phyloP scores from a whole-genome alignment of 805 yeast genomes.

The Phaffomyces thermotolerans region DNA sequence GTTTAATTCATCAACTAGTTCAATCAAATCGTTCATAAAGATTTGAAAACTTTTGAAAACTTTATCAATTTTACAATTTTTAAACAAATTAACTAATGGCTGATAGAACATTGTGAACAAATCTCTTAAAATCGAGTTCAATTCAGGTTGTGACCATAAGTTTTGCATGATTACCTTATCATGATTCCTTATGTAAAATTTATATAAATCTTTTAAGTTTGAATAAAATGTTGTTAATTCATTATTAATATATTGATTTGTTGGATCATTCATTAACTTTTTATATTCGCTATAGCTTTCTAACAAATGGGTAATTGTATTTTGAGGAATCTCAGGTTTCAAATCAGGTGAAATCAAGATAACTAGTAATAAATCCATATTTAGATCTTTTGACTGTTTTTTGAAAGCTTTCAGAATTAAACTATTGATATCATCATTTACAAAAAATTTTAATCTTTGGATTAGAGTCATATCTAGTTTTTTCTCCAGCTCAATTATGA shows the following conservation, averaged over 20 bases:
- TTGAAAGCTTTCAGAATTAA: slow-evolving; percentile 22
- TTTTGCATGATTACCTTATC: slow-evolving; percentile 73
- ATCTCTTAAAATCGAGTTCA: slow-evolving; percentile 69
- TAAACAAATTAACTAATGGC: slow-evolving; percentile 64
- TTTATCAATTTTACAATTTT: slow-evolving; percentile 55
- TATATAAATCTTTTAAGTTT: slow-evolving; percentile 54
- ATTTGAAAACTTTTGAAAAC: slow-evolving; percentile 57
- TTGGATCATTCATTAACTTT: slow-evolving; percentile 20
- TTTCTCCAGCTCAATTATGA: slow-evolving; percentile 39
- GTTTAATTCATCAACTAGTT: slow-evolving; percentile 42
- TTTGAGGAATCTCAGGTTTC: slow-evolving; percentile 9
- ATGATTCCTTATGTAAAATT: slow-evolving; percentile 53
- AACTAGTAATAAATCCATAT: slow-evolving; percentile 16
- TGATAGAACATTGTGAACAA: slow-evolving; percentile 66
- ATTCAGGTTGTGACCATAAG: slow-evolving; percentile 79
- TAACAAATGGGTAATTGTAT: slow-evolving; percentile 14
- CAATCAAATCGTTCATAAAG: slow-evolving; percentile 62
- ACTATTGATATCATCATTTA: slow-evolving; percentile 25
- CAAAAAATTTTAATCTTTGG: slow-evolving; percentile 26
- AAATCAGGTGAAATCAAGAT: slow-evolving; percentile 18
- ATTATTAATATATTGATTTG: slow-evolving; percentile 16
- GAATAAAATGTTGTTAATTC: slow-evolving; percentile 33
- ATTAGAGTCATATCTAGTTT: slow-evolving; percentile 27
- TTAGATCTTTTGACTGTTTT: slow-evolving; percentile 15
- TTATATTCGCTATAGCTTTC: slow-evolving; percentile 23